These are phyloP conservation scores for Tylopilus plumbeoviolaceoides DNA, from an alignment of 768 basidiomycete genomes.

Conservation along the genomic window DNA sequence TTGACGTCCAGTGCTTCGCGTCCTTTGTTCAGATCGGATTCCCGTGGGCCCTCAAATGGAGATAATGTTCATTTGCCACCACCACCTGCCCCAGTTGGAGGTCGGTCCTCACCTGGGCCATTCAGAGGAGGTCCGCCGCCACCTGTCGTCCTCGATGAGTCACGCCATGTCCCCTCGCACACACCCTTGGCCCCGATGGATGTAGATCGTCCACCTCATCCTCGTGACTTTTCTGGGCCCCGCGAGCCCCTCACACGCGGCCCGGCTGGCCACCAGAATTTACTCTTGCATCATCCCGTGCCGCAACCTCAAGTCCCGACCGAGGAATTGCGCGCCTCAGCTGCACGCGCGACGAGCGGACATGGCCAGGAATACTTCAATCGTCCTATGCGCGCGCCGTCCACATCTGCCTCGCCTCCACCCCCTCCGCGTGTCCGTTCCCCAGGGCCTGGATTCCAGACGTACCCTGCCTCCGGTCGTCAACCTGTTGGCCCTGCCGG, in stretches of 20 bases:
- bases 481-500: slow-evolving; percentile 52
- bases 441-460: slow-evolving; percentile 42
- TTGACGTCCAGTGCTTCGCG: slow-evolving; percentile 25
- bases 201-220: slow-evolving; percentile 53
- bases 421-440: slow-evolving; percentile 51
- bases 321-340: slow-evolving; percentile 47
- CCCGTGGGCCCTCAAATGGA: slow-evolving; percentile 48
- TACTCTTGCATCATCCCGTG: slow-evolving; percentile 66
- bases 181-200: slow-evolving; percentile 78
- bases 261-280: slow-evolving; percentile 50
- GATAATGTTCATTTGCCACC: slow-evolving; percentile 50
- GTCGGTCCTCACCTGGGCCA: slow-evolving; percentile 62
- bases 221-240: slow-evolving; percentile 53
- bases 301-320: slow-evolving; percentile 54
- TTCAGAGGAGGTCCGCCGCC: slow-evolving; percentile 84
- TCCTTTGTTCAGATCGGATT: slow-evolving; percentile 63
- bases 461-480: slow-evolving; percentile 44
- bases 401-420: slow-evolving; percentile 59
- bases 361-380: slow-evolving; percentile 54
- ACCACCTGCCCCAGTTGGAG: slow-evolving; percentile 46
- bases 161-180: slow-evolving; percentile 61
- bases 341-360: slow-evolving; percentile 36
- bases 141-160: slow-evolving; percentile 75
- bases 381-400: slow-evolving; percentile 49
- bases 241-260: slow-evolving; percentile 47